Base-by-base conservation (phyloP, 495 filamentous ascomycete genomes). In the Aeminium ludgeri region DNA sequence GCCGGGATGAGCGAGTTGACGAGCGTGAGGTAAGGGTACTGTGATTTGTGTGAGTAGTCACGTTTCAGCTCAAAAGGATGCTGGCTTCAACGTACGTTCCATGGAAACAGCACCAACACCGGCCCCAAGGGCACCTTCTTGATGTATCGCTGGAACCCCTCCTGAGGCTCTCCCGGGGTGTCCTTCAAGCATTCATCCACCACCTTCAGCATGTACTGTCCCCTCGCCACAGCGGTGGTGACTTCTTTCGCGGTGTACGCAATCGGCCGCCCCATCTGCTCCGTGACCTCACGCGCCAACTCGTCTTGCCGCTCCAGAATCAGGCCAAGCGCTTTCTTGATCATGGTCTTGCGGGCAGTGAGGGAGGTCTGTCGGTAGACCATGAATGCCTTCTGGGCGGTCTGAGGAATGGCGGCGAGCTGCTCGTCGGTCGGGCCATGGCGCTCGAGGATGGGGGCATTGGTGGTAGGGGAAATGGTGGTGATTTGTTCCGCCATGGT, bases 261-360 rank as follows among this genome's bases (percentile, higher is more conserved):
- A 40, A 92, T 89, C 13, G 86, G 86, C 12, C 86, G 70, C 38
- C 86, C 86, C 86, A 95, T 94, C 63, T 95, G 84, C 61, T 86
- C 78, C 0, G 84, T 92, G 29, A 95, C 59, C 55, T 92, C 86
- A 42, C 65, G 67, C 3, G 76, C 83, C n/a, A 95, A 61, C 18
- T 74, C 78, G 78, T 93, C 80, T 51, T 82, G 66, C 50, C 70
- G 76, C 30, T 74, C 65, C 3, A 60, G 60, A 20, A 94, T 65
- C 7, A 84, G 56, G 33, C 72, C 60, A 11, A 94, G 57, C 1
- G 86, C 84, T 48, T 76, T 80, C 46, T 66, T 70, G 47, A 93
- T 74, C 42, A 91, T 83, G 34, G 67, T 67, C 53, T 91, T 76
- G 19, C 86, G 72, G 29, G 80, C 63, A 25, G 64, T 55, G 12